Percentiles rank a stretch among this genome's conserved stretches.
Conservation (phyloP, 2,329 filamentous ascomycete species). For the Aspergillus quadrilineatus region DNA sequence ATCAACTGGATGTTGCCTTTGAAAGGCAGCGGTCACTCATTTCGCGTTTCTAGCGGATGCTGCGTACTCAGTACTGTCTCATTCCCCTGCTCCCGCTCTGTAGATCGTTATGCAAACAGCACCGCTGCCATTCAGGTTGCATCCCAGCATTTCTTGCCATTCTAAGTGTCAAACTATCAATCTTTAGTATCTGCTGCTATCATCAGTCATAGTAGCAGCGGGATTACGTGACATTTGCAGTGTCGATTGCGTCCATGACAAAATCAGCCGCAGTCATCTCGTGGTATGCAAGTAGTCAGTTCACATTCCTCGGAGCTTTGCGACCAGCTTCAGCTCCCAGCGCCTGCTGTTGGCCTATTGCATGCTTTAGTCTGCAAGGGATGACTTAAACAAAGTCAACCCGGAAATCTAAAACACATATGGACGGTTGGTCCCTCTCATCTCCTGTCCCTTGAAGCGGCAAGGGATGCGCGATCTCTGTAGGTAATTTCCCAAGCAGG, state of each 20-base stretch:
- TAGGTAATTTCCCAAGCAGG: constrained; percentile 19
- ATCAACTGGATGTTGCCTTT: constrained; percentile 15
- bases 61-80: constrained; percentile 9
- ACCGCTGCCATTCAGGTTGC: constrained; percentile 5
- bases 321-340: constrained; percentile 7
- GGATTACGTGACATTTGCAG: background rate
- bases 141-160: constrained; percentile 5
- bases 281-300: constrained; percentile 17
- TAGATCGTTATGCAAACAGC: constrained; percentile 16
- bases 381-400: background rate
- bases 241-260: background rate
- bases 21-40: background rate
- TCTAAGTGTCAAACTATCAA: background rate
- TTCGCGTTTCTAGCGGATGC: background rate
- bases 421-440: constrained; percentile 7
- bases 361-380: constrained; percentile 15
- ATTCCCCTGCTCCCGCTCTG: constrained; percentile 17
- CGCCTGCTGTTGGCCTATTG: background rate
- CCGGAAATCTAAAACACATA: constrained; percentile 2
- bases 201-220: background rate
- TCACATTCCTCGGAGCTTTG: constrained; percentile 10
- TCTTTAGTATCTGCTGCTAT: background rate
- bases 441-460: constrained; percentile 2
- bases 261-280: constrained; percentile 1
- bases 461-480: constrained; percentile 14